These are phyloP conservation scores for Xerocomus brunneocitrinus DNA, from an alignment of 768 basidiomycete genomes.

Conservation along the genomic window DNA sequence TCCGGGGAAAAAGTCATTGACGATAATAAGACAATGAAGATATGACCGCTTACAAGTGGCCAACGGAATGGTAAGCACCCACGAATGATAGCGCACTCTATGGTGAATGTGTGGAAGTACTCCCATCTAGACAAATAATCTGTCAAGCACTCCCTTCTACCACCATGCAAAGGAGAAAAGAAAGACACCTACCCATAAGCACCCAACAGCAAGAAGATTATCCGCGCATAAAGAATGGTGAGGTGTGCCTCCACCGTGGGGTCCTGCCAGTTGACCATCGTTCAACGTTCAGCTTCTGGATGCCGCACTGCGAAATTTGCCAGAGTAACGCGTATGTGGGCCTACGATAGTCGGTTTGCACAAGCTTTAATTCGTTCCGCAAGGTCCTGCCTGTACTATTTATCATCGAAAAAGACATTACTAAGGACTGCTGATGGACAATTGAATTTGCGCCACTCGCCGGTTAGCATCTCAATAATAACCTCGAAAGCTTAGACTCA, in stretches of 20 bases:
- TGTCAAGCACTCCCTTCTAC: neutral
- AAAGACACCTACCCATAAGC: slow-evolving; percentile 12
- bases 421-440: neutral
- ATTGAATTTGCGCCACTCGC: no score
- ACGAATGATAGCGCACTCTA: slow-evolving; percentile 21
- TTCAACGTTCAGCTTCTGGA: no score
- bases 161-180: neutral
- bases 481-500: neutral
- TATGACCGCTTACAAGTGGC: slow-evolving; percentile 17
- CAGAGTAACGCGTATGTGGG: neutral
- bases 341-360: neutral
- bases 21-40: neutral
- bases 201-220: slow-evolving; percentile 13
- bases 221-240: neutral
- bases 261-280: slow-evolving; percentile 8
- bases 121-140: slow-evolving; percentile 18
- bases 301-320: neutral
- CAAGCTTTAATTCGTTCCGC: neutral
- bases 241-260: slow-evolving; percentile 3
- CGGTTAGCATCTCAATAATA: no score
- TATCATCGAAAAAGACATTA: neutral
- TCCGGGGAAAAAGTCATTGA: neutral
- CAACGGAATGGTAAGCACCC: slow-evolving; percentile 19
- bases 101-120: slow-evolving; percentile 11
- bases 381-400: neutral